These are phyloP conservation scores for Excoecaria agallocha DNA, from an alignment of 345 rosid species.

Conservation along the genomic window DNA sequence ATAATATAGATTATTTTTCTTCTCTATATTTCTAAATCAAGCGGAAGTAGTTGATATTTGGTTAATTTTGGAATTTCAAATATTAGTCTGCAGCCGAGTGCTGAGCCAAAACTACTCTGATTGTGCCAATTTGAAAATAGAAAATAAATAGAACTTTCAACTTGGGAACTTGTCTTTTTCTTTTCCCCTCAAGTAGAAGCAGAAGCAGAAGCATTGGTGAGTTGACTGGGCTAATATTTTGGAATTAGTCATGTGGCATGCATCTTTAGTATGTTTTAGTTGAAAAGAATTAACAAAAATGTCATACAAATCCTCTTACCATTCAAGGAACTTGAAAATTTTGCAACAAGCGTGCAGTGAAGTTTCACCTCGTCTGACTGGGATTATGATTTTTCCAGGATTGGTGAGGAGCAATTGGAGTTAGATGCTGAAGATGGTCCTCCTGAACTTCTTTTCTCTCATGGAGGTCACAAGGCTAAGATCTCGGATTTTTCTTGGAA, in stretches of 20 bases:
- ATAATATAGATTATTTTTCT: neutral
- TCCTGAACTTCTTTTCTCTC: conserved; percentile 78
- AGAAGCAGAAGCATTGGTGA: neutral
- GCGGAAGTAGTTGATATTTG: neutral
- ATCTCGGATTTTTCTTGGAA: conserved; percentile 87
- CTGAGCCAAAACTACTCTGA: neutral
- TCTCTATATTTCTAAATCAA: neutral
- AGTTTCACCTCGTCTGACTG: conserved; percentile 1
- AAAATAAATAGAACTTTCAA: neutral
- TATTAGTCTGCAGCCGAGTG: neutral
- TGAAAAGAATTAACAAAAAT: too few species aligned
- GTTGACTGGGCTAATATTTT: neutral
- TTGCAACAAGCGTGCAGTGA: neutral
- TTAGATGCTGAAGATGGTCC: conserved; percentile 83
- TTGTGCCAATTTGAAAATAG: too few species aligned
- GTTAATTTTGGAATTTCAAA: neutral
- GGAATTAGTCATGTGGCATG: neutral
- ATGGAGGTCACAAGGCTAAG: conserved; percentile 80
- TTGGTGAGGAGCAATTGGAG: conserved; percentile 79
- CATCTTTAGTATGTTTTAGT: neutral
- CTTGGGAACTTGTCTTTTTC: neutral
- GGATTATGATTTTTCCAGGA: conserved; percentile 34
- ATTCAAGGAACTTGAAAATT: neutral
- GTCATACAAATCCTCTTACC: neutral
- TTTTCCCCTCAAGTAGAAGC: neutral